Base-by-base conservation (phyloP, 495 filamentous ascomycete genomes). In the Aspergillus campestris region DNA sequence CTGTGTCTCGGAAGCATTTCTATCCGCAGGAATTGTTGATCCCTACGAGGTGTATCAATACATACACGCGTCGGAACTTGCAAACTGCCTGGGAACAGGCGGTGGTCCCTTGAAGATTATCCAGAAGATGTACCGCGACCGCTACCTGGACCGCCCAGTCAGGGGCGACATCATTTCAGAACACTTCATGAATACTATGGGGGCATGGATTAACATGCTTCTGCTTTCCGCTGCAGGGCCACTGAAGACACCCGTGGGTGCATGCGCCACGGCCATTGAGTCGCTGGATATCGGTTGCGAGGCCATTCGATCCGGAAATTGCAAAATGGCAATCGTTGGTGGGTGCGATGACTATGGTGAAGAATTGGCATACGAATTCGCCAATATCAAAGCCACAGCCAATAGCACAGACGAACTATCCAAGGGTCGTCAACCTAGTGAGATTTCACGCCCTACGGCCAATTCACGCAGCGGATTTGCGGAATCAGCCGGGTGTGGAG, bases 31-130 rank as follows among this genome's bases (percentile, higher is more conserved):
- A 80, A 91, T 99, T 62, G 94, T 89, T 13, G 94, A 99, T 61
- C 92, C 92, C 10, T 99, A 97, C 58, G 92, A 99, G 66, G 94
- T 99, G 66, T 99, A 99, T 77, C 87, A 95, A 70, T 95, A 99
- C 56, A 92, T 99, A 43, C 92, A 99, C 61, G 81, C 96, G 38
- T 96, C 94, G 0, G 86, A 99, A 60, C 82, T 99, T 38, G 91
- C 92, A 58, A 99, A 99, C 73, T 97, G 94, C 64, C 76, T 97
- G 41, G 92, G 92, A 60, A 96, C 92, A 3, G 92, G 92, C 66
- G 89, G 96, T 65, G 92, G 94, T 73, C 87, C 49, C 73, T 77
- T 55, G 90, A 54, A 54, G 30, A 40, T 90, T 45, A 79, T 99
- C 44, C 80, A 89, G 47, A 89, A 87, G 42, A 96, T 99, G 92